Percentiles rank a stretch among this genome's conserved stretches.
These are phyloP conservation scores for Inga laurina DNA, from an alignment of 306 rosid species.

Conservation along the genomic window DNA sequence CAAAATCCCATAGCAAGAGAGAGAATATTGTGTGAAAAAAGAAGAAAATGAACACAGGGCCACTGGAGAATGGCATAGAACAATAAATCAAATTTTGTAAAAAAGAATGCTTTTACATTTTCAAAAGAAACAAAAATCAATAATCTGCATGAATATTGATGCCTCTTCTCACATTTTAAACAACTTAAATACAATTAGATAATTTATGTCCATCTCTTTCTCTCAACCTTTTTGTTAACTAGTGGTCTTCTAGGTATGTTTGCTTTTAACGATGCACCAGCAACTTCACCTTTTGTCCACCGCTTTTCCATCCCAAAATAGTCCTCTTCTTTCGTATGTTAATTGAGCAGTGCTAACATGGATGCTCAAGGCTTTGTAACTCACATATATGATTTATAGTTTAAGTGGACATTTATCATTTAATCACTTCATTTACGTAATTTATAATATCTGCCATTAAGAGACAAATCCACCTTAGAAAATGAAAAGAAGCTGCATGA, in stretches of 20 bases:
- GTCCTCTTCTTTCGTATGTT: neutral
- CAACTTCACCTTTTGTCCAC: neutral
- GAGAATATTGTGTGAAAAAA: conserved; percentile 8
- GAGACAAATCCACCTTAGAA: neutral
- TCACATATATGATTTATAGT: neutral
- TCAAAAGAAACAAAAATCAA: neutral
- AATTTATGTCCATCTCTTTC: neutral
- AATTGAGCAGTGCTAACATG: neutral
- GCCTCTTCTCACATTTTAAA: neutral
- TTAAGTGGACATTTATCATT: neutral
- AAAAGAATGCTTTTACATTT: neutral
- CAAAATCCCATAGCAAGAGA: conserved; percentile 13
- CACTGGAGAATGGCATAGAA: conserved; percentile 14
- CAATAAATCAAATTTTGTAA: neutral
- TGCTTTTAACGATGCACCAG: neutral
- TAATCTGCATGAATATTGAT: neutral
- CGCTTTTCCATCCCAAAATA: neutral
- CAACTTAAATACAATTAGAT: neutral
- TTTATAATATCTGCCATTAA: neutral
- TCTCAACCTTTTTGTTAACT: neutral
- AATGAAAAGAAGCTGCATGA: neutral
- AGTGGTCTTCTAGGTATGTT: neutral
- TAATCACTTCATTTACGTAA: neutral
- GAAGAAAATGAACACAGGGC: conserved; percentile 15
- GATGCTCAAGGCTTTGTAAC: neutral